A percentile compares a stretch with the other conserved stretches of the same genome.
phyloP scores from a whole-genome alignment of 192 early-diverging fungal species.

The Ramicandelaber brevisporus region DNA sequence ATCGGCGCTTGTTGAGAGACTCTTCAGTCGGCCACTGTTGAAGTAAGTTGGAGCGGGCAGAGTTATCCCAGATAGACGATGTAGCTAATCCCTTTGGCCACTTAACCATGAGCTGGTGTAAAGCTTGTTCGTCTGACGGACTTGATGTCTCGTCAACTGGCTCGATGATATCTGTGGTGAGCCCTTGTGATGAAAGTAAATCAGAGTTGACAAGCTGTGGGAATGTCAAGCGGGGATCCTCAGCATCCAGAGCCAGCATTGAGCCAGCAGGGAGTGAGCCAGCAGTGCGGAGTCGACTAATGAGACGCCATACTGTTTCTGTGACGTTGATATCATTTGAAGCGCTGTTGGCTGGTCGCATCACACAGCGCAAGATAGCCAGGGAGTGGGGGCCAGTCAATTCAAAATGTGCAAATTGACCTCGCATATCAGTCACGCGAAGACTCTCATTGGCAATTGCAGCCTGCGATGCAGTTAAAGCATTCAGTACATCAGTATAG shows the following conservation, averaged over 20 bases:
- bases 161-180: constrained; percentile 1
- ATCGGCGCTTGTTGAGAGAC: constrained; percentile 23
- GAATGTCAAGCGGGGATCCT: constrained; percentile 59
- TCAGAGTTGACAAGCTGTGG: too few species aligned
- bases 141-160: background rate
- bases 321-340: background rate
- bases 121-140: constrained; percentile 3
- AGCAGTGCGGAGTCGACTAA: constrained; percentile 21
- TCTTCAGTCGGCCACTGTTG: constrained; percentile 22
- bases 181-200: too few species aligned
- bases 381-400: constrained; percentile 69
- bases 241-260: constrained; percentile 47
- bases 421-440: constrained; percentile 23
- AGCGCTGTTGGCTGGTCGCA: too few species aligned
- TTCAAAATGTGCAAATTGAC: constrained; percentile 48
- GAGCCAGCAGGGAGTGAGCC: constrained; percentile 53
- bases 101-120: constrained; percentile 14
- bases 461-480: too few species aligned
- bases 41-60: constrained; percentile 10
- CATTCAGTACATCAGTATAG: too few species aligned
- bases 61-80: constrained; percentile 29
- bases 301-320: constrained; percentile 2
- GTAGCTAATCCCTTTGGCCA: constrained; percentile 28
- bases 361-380: too few species aligned
- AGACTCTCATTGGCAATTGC: too few species aligned